Conservation (phyloP, 345 rosid genomes). For the Salix viminalis region DNA sequence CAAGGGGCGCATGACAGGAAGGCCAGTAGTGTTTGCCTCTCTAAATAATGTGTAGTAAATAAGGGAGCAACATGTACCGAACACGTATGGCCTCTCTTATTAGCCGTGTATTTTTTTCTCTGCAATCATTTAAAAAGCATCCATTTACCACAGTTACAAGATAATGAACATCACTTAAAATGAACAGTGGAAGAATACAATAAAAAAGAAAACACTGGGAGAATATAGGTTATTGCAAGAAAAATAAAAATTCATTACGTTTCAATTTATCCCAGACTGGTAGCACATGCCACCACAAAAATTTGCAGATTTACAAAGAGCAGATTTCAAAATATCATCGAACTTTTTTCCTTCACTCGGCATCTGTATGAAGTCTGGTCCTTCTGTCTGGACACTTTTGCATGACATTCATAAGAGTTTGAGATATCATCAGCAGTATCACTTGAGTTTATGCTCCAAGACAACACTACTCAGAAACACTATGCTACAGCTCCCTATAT, state of each 20-base stretch:
- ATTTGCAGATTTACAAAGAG: background rate
- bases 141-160: background rate
- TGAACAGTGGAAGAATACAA: background rate
- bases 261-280: background rate
- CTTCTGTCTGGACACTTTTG: no score
- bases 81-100: slow-evolving; percentile 84
- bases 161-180: background rate
- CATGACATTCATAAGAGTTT: background rate
- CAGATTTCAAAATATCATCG: background rate
- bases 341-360: background rate
- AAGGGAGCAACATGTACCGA: slow-evolving; percentile 87
- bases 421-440: background rate
- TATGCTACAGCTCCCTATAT: background rate
- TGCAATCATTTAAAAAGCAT: slow-evolving; percentile 33
- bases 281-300: background rate
- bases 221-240: background rate
- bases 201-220: background rate
- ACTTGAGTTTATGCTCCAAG: background rate
- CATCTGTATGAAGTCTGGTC: background rate
- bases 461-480: background rate
- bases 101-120: slow-evolving; percentile 75
- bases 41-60: slow-evolving; percentile 91
- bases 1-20: slow-evolving; percentile 80
- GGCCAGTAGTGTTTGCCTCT: slow-evolving; percentile 85
- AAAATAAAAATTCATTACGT: background rate